Evolutionary conservation across 805 yeast species (phyloP), one percentile per base, ranked within the genome.

Genomic region (Tetrapisispora nanseiensis): DNA sequence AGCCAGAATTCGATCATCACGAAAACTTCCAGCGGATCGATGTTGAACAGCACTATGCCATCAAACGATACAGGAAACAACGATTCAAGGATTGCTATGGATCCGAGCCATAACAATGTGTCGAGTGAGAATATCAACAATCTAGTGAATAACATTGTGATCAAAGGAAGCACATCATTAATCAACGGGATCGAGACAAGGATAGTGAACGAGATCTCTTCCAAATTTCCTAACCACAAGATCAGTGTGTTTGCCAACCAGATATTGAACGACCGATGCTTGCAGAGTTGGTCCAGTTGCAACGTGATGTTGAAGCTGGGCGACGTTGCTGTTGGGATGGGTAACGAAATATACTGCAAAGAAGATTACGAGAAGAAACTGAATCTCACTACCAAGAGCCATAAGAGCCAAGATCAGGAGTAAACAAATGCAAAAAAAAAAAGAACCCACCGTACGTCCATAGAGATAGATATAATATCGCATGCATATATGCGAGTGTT

Each of bases 251-350:
- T 84, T 56, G 82, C 95, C 2, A 76, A 79, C 26, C 95, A 95
- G 39, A 76, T 76, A 52, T 62, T 80, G 18, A 67, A 71, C 44
- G 95, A 87, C 61, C 73, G 96, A 55, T 72, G 75, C 49, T 78
- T 75, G 53, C 82, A 86, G 45, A 70, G 86, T 16, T 87, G 95
- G 95, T 76, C 84, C 34, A 95, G 95, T 23, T 95, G 92, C 39
- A 48, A 46, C 21, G 48, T 58, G 1, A 56, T 57, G 55, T 48
- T 57, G 9, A 56, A 54, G n/a, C 8, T 40, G 8, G 39, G 43
- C 10, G 39, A 33, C 6, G 8, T 40, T 20, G 43, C 43, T 6
- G 4, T 29, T 16, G 43, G 43, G 4, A 34, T 22, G 30, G 39
- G 39, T 7, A 40, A 40, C 20, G 21, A 22, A 28, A 55, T 63